Conservation (phyloP, 2,329 filamentous ascomycete species). For the Ophiostoma ips region DNA sequence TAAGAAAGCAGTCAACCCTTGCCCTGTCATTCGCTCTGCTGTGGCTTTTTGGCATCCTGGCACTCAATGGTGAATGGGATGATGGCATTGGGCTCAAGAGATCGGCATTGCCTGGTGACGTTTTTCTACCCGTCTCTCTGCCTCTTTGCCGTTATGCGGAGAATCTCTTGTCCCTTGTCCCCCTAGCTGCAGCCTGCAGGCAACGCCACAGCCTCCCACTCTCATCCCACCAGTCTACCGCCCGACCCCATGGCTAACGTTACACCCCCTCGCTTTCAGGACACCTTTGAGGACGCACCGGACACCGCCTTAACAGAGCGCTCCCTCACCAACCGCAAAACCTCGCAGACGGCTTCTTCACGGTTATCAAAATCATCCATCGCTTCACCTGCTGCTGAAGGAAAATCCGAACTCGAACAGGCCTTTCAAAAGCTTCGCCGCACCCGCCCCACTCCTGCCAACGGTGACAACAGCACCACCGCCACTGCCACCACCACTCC, state of each 20-base stretch:
- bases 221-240: neutral
- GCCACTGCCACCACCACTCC: neutral
- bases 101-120: neutral
- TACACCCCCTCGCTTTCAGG: constrained; percentile 29
- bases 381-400: constrained; percentile 13
- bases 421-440: constrained; percentile 13
- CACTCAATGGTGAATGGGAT: too few species aligned
- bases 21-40: neutral
- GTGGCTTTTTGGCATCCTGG: neutral
- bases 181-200: neutral
- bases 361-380: constrained; percentile 16
- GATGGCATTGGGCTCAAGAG: too few species aligned
- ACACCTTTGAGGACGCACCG: constrained; percentile 72
- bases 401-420: constrained; percentile 19
- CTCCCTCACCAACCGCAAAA: constrained; percentile 43
- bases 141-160: too few species aligned
- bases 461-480: too few species aligned
- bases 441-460: neutral
- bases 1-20: constrained; percentile 1
- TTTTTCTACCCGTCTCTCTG: neutral
- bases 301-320: constrained; percentile 46
- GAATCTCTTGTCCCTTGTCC: neutral
- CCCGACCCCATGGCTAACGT: constrained; percentile 6
- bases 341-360: constrained; percentile 18
- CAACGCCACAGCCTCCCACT: neutral